These are phyloP conservation scores for Maudiozyma serrabonitensis DNA, from an alignment of 805 yeast genomes.

Conservation along the genomic window DNA sequence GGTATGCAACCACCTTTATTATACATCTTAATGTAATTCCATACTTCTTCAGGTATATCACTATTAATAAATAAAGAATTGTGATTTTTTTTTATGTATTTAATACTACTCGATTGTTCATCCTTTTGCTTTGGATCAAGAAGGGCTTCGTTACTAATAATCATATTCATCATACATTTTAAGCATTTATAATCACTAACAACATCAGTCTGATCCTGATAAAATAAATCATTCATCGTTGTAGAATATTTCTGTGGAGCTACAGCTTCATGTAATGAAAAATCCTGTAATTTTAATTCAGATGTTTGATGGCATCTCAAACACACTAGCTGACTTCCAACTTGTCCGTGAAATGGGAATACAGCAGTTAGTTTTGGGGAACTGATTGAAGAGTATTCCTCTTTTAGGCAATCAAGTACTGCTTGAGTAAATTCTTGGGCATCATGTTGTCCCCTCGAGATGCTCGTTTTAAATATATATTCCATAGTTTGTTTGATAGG, in stretches of 20 bases:
- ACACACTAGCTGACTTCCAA: slow-evolving; percentile 62
- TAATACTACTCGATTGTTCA: slow-evolving; percentile 24
- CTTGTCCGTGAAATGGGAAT: slow-evolving; percentile 65
- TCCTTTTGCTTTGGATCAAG: slow-evolving; percentile 10
- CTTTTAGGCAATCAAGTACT: slow-evolving; percentile 65
- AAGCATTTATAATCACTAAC: slow-evolving; percentile 75
- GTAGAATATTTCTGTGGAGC: slow-evolving; percentile 51
- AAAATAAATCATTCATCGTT: slow-evolving; percentile 44
- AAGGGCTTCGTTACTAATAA: slow-evolving; percentile 29
- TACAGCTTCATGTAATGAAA: slow-evolving; percentile 62
- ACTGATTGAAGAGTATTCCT: slow-evolving; percentile 40
- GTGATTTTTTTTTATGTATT: slow-evolving; percentile 30
- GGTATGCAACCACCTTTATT: slow-evolving; percentile 36
- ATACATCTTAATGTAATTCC: slow-evolving; percentile 39
- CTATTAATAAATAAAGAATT: slow-evolving; percentile 46
- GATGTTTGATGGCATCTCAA: slow-evolving; percentile 55
- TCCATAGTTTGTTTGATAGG: slow-evolving; percentile 68
- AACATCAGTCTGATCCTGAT: slow-evolving; percentile 51
- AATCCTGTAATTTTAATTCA: slow-evolving; percentile 47
- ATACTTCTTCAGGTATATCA: slow-evolving; percentile 46
- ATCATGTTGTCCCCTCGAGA: slow-evolving; percentile 81
- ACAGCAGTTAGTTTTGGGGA: neutral
- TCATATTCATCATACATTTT: slow-evolving; percentile 47
- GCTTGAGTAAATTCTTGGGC: slow-evolving; percentile 88
- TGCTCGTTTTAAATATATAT: slow-evolving; percentile 55